Percentiles rank a stretch among this genome's conserved stretches.
Conservation (phyloP, 768 basidiomycete genomes). For the Imleria badia region DNA sequence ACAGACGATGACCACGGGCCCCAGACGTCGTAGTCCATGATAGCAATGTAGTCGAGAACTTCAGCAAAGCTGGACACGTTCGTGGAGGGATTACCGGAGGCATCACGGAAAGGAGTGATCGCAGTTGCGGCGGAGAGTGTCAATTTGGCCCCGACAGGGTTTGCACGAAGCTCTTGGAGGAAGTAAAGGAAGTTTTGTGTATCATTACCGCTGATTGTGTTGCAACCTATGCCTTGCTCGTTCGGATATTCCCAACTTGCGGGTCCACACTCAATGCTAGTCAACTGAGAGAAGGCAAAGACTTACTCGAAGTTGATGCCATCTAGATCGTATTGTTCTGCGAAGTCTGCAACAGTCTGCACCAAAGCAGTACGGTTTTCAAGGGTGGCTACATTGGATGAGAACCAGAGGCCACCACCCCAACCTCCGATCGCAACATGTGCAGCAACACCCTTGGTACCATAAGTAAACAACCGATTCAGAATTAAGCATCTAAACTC, state of each 20-base stretch:
- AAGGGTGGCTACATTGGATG: conserved; percentile 54
- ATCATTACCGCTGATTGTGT: conserved; percentile 56
- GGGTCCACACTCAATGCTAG: conserved; percentile 12
- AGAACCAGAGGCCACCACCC: conserved; percentile 64
- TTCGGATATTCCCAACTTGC: conserved; percentile 86
- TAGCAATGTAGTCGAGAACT: conserved; percentile 62
- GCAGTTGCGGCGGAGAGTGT: conserved; percentile 71
- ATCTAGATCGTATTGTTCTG: conserved; percentile 49
- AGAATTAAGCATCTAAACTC: conserved; percentile 3
- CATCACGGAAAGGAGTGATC: conserved; percentile 61
- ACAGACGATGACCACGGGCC: conserved; percentile 51
- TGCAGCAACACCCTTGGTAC: conserved; percentile 51
- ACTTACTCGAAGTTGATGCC: conserved; percentile 45
- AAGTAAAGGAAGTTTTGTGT: conserved; percentile 76
- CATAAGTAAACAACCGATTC: not conserved
- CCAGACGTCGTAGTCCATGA: conserved; percentile 69
- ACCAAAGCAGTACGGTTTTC: conserved; percentile 63
- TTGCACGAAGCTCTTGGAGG: conserved; percentile 62
- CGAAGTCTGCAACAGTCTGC: conserved; percentile 52
- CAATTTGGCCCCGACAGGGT: conserved; percentile 50
- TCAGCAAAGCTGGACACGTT: conserved; percentile 73
- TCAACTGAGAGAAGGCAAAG: not conserved
- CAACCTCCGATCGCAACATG: conserved; percentile 69
- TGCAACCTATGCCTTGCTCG: conserved; percentile 65
- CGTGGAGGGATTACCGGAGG: conserved; percentile 55